Evolutionary conservation across 495 filamentous ascomycete genomes (phyloP).

Genomic region (Beverwykella pulmonaria): DNA sequence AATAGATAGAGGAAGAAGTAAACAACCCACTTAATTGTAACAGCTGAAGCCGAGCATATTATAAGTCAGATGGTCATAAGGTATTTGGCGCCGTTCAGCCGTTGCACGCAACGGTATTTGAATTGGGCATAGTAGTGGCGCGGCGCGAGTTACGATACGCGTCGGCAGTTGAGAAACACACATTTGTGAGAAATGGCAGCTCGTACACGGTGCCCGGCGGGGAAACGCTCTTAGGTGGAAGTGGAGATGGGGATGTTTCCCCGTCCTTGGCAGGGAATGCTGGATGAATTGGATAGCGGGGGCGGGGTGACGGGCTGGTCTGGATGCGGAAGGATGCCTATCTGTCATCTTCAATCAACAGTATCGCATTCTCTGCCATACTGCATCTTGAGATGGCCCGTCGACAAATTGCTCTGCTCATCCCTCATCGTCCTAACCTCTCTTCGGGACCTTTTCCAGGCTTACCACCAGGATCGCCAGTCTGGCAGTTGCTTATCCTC

Average conservation of each 20-base stretch:
- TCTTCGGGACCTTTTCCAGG: too few relatives aligned
- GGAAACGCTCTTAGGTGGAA: neutral
- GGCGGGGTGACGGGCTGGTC: neutral
- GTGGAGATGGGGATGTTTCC: slow-evolving; percentile 2
- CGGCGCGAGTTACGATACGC: slow-evolving; percentile 11
- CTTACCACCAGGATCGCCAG: too few relatives aligned
- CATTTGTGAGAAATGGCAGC: too few relatives aligned
- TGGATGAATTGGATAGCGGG: neutral
- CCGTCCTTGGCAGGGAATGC: neutral
- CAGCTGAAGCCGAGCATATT: neutral
- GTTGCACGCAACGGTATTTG: too few relatives aligned
- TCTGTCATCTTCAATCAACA: neutral
- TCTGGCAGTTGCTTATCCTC: too few relatives aligned
- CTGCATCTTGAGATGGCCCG: too few relatives aligned
- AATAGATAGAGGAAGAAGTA: neutral
- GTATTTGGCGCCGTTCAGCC: too few relatives aligned
- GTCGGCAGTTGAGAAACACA: slow-evolving; percentile 31
- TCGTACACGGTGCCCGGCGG: too few relatives aligned
- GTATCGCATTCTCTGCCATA: too few relatives aligned
- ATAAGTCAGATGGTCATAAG: too few relatives aligned
- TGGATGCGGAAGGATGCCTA: neutral
- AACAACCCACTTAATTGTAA: neutral
- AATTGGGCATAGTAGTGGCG: slow-evolving; percentile 10
- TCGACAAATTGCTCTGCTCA: too few relatives aligned
- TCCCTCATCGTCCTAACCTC: too few relatives aligned